Evolutionary conservation across 768 basidiomycete species (phyloP).

Genomic region (Leccinum boreale): DNA sequence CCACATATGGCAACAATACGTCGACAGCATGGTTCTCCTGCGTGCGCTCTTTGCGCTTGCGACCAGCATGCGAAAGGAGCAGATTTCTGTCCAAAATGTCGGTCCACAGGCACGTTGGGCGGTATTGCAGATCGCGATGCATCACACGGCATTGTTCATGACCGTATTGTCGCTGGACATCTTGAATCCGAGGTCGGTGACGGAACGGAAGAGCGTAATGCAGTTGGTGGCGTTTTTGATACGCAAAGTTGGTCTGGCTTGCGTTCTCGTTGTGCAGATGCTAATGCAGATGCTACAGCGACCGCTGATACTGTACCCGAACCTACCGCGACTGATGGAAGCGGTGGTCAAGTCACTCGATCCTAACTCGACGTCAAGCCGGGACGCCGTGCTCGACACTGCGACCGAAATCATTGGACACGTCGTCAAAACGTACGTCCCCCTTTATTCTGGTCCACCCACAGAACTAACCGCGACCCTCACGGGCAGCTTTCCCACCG

Average conservation of each 20-base stretch:
- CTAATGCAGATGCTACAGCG: conserved; percentile 43
- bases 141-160: conserved; percentile 89
- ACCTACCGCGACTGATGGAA: conserved; percentile 83
- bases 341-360: conserved; percentile 96
- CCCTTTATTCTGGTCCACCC: not conserved
- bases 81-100: conserved; percentile 62
- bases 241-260: conserved; percentile 57
- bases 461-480: not conserved
- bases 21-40: conserved; percentile 86
- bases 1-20: conserved; percentile 90
- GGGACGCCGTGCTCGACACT: conserved; percentile 84
- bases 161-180: conserved; percentile 90
- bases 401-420: conserved; percentile 94
- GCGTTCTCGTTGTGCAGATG: not conserved
- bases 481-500: conserved; percentile 70
- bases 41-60: conserved; percentile 81
- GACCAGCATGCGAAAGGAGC: conserved; percentile 68
- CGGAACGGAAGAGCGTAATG: conserved; percentile 84
- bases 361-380: conserved; percentile 72
- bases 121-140: conserved; percentile 78
- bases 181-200: conserved; percentile 66
- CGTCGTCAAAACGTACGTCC: conserved; percentile 83
- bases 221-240: conserved; percentile 93
- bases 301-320: conserved; percentile 80
- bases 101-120: conserved; percentile 79